These are phyloP conservation scores for Gonapodya prolifera DNA, from an alignment of 192 early-diverging fungal species.

Conservation along the genomic window DNA sequence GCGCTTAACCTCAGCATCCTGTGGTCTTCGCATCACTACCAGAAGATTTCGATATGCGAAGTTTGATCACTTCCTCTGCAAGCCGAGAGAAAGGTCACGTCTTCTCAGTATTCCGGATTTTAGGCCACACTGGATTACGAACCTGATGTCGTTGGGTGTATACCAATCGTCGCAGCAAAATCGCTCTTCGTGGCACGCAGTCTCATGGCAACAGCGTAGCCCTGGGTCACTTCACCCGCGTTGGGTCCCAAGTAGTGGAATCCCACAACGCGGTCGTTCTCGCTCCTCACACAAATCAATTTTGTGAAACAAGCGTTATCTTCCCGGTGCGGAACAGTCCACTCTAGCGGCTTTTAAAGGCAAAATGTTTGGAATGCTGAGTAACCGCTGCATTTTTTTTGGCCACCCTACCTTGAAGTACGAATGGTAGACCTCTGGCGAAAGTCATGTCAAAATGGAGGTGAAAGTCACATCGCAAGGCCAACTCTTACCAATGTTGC, in stretches of 20 bases:
- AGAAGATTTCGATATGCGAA: not conserved
- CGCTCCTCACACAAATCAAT: not conserved
- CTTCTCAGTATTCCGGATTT: too few species aligned
- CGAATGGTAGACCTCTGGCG: constrained; percentile 1
- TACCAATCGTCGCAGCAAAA: not conserved
- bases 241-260: not conserved
- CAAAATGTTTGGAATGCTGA: too few species aligned
- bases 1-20: not conserved
- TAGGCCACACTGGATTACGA: too few species aligned
- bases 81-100: not conserved
- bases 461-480: too few species aligned
- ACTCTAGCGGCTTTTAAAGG: not conserved
- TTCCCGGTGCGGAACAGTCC: not conserved
- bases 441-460: too few species aligned
- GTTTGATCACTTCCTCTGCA: not conserved
- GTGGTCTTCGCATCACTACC: not conserved
- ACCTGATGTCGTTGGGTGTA: not conserved
- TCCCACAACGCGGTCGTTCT: not conserved
- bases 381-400: too few species aligned
- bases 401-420: too few species aligned
- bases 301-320: not conserved
- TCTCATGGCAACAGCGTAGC: not conserved
- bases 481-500: too few species aligned
- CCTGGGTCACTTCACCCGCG: not conserved
- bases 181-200: not conserved